Evolutionary conservation across 1,284 basidiomycete species (phyloP).

Genomic region (Tilletia indica): DNA sequence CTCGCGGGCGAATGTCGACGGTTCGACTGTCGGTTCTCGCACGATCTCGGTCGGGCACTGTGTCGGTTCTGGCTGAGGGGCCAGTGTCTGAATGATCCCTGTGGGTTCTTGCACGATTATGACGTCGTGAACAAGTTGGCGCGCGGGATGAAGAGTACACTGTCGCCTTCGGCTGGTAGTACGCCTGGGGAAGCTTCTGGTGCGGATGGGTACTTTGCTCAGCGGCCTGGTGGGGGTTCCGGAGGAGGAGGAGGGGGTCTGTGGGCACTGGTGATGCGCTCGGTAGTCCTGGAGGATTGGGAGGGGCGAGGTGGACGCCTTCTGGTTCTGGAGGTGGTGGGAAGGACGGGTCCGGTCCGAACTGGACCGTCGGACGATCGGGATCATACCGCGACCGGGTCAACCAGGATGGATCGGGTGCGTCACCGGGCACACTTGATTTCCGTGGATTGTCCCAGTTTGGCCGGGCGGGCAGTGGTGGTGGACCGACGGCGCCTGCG

Average conservation of each 20-base stretch:
- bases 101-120: conserved; percentile 53
- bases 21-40: conserved; percentile 86
- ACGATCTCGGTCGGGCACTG: conserved; percentile 64
- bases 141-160: conserved; percentile 29
- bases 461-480: neutral
- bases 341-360: neutral
- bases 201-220: conserved; percentile 9
- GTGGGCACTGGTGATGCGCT: neutral
- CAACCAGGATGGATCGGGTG: neutral
- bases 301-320: neutral
- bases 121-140: conserved; percentile 68
- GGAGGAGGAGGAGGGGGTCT: neutral
- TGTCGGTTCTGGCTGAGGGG: conserved; percentile 98
- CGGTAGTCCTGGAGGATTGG: neutral
- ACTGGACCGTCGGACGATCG: neutral
- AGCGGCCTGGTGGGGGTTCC: neutral
- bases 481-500: neutral
- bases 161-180: conserved; percentile 2
- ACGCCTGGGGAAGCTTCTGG: neutral
- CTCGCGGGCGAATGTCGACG: conserved; percentile 91
- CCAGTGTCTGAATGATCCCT: conserved; percentile 59
- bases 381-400: neutral
- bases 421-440: neutral
- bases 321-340: neutral
- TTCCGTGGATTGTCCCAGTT: neutral